Base-by-base conservation (phyloP, 352 stramenopile species). In the Halophytophthora polymorphica region DNA sequence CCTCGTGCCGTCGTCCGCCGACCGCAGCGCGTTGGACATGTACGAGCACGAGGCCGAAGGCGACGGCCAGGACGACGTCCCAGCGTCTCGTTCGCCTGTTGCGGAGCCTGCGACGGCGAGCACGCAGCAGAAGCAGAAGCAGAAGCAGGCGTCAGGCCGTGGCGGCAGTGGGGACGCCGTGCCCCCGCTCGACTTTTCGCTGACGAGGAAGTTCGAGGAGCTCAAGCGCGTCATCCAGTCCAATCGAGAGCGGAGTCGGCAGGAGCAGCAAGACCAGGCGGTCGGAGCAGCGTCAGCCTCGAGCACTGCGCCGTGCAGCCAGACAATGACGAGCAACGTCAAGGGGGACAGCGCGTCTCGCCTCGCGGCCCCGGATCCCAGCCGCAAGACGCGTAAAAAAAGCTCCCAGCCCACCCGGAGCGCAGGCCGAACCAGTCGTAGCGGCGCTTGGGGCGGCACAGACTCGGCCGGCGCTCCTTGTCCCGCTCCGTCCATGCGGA, bases 171-270 rank as follows among this genome's bases (percentile, higher is more conserved):
- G 15, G 37, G 14, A 39, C 41, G 43, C 58, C 39, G 37, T 64
- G 13, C 57, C 50, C 35, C 56, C 48, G 14, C 44, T 76, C 21
- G 64, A 78, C 37, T 50, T 75, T 4, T 73, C 73, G 17, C 45
- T 88, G 21, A 52, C 66, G n/a, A 65, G 65, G 42, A 88, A 88
- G 52, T 90, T 88, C 61, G 69, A 82, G 44, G 50, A 76, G 34
- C 49, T 90, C 15, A 90, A 88, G 65, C 37, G 49, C 11, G 52
- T 86, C 29, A 76, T 88, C 48, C 68, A 77, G 39, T 64, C 66
- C 1, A 85, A 88, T 50, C 58, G 73, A 42, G 66, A 66, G 10
- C 63, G 64, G 12, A 48, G 49, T 46, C 59, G 47, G 23, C 36
- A 45, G 6, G 37, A 63, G 3, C 36, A 44, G 0, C 1, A 7